These are phyloP conservation scores for Penicillium sclerotiorum DNA, from an alignment of 2,329 filamentous ascomycete genomes.

Conservation along the genomic window DNA sequence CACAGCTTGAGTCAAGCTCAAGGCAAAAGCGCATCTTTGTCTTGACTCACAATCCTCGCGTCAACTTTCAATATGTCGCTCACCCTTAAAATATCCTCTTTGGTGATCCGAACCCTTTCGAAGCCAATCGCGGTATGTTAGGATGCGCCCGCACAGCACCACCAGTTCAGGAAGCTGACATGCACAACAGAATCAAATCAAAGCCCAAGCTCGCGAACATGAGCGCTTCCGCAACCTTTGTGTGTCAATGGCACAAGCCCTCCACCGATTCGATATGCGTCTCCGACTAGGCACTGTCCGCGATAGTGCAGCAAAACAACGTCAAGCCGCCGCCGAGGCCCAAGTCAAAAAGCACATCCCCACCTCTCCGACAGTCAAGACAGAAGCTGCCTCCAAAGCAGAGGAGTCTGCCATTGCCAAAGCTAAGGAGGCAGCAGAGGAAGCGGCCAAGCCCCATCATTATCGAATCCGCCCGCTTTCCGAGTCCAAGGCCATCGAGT, in stretches of 20 bases:
- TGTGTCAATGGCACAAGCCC: slow-evolving; percentile 63
- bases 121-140: slow-evolving; percentile 68
- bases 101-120: slow-evolving; percentile 66
- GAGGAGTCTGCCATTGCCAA: slow-evolving; percentile 54
- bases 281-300: slow-evolving; percentile 67
- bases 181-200: slow-evolving; percentile 63
- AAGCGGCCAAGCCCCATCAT: slow-evolving; percentile 51
- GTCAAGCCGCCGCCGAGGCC: slow-evolving; percentile 54
- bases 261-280: slow-evolving; percentile 69
- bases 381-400: slow-evolving; percentile 60
- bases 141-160: background rate
- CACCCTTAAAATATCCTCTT: slow-evolving; percentile 67
- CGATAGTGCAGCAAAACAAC: slow-evolving; percentile 57
- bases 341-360: slow-evolving; percentile 57
- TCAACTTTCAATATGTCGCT: slow-evolving; percentile 64
- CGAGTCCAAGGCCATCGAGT: slow-evolving; percentile 69
- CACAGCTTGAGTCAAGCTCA: slow-evolving; percentile 20
- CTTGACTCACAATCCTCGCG: background rate
- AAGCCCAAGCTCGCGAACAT: slow-evolving; percentile 69
- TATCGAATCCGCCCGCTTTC: slow-evolving; percentile 65
- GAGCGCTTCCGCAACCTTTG: slow-evolving; percentile 65
- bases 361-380: slow-evolving; percentile 62
- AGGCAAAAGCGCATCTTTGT: slow-evolving; percentile 4
- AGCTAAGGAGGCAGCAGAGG: slow-evolving; percentile 45
- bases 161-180: slow-evolving; percentile 24